These are phyloP conservation scores for Clitocybe nebularis DNA, from an alignment of 1,284 basidiomycete species.

Conservation along the genomic window DNA sequence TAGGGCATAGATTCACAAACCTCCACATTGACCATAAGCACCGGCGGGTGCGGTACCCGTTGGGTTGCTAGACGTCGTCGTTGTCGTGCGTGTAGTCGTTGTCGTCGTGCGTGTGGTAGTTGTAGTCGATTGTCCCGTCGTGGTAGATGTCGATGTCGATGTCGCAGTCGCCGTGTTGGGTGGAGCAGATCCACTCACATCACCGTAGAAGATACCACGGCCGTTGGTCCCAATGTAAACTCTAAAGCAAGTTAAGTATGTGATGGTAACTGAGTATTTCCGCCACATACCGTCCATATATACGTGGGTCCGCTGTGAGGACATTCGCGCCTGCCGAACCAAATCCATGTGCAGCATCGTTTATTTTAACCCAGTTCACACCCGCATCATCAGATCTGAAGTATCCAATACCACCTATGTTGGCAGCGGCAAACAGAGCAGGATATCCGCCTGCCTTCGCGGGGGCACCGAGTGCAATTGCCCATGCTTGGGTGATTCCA, in stretches of 20 bases:
- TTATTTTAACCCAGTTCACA: conserved; percentile 57
- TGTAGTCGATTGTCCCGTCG: conserved; percentile 16
- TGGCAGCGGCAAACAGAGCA: conserved; percentile 52
- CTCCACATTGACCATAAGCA: conserved; percentile 47
- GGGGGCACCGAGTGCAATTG: conserved; percentile 55
- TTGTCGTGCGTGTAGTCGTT: conserved; percentile 23
- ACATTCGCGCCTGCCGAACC: conserved; percentile 45
- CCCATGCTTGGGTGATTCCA: conserved; percentile 51
- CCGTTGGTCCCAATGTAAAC: conserved; percentile 66
- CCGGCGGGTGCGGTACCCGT: conserved; percentile 22
- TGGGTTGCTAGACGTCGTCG: conserved; percentile 21
- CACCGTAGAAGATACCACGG: conserved; percentile 61
- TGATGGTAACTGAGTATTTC: conserved; percentile 2
- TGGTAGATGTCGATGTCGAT: conserved; percentile 19
- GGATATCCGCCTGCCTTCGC: conserved; percentile 49
- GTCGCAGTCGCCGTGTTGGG: conserved; percentile 30
- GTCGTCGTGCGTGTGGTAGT: conserved; percentile 24
- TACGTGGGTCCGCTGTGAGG: conserved; percentile 49
- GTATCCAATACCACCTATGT: conserved; percentile 47
- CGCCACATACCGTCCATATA: conserved; percentile 46
- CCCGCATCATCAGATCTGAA: conserved; percentile 59
- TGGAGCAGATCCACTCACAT: conserved; percentile 37
- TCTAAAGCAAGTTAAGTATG: conserved; percentile 24
- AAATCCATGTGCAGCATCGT: conserved; percentile 59
- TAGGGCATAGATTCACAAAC: too few relatives aligned